Conservation (phyloP, 2,329 filamentous ascomycete species). For the Penicillium hordei region DNA sequence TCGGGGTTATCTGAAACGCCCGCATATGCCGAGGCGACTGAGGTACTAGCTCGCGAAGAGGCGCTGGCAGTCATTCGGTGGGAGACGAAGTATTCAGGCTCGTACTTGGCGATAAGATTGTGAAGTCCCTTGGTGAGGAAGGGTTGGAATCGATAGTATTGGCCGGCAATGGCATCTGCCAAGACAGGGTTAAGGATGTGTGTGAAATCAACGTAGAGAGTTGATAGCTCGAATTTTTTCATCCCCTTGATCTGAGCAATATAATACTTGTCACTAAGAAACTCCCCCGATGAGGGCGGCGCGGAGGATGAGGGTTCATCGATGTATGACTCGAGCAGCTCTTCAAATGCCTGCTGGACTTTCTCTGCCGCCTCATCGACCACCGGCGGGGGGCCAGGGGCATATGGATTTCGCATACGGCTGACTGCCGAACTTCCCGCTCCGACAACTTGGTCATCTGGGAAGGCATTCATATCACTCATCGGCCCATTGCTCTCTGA, state of each 20-base stretch:
- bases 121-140: slow-evolving; percentile 87
- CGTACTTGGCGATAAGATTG: slow-evolving; percentile 90
- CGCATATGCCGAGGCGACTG: slow-evolving; percentile 57
- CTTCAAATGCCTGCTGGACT: slow-evolving; percentile 62
- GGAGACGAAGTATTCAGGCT: slow-evolving; percentile 88
- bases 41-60: slow-evolving; percentile 68
- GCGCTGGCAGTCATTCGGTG: slow-evolving; percentile 77
- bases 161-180: slow-evolving; percentile 79
- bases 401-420: slow-evolving; percentile 51
- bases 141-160: slow-evolving; percentile 93
- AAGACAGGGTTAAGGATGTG: slow-evolving; percentile 82
- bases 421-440: slow-evolving; percentile 50
- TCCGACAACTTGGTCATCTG: slow-evolving; percentile 63
- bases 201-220: slow-evolving; percentile 67
- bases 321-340: slow-evolving; percentile 61
- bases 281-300: slow-evolving; percentile 54
- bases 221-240: slow-evolving; percentile 61
- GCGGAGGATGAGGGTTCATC: slow-evolving; percentile 59
- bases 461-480: slow-evolving; percentile 59
- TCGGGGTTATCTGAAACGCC: slow-evolving; percentile 62
- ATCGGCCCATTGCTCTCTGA: slow-evolving; percentile 52
- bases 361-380: slow-evolving; percentile 62
- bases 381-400: slow-evolving; percentile 57
- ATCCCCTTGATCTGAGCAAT: slow-evolving; percentile 66
- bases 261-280: slow-evolving; percentile 64